phyloP scores from a whole-genome alignment of 176 grass and related monocot genomes.

The Oryza meridionalis region DNA sequence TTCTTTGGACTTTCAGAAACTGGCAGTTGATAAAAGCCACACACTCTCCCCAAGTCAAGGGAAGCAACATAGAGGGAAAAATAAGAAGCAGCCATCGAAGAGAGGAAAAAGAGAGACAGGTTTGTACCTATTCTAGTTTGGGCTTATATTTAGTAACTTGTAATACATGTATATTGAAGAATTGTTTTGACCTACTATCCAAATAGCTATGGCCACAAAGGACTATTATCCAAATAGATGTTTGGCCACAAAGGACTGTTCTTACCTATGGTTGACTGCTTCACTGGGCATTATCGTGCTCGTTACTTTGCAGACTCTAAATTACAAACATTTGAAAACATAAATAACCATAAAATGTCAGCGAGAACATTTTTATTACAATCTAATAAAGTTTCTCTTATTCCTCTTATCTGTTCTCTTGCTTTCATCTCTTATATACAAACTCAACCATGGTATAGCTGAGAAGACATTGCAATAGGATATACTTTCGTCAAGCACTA shows the following conservation, averaged over 20 bases:
- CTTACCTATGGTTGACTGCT: slow-evolving; percentile 6
- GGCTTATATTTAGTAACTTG: slow-evolving; percentile 16
- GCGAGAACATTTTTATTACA: background rate
- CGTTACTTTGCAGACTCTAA: background rate
- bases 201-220: slow-evolving; percentile 30
- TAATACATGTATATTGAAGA: slow-evolving; percentile 21
- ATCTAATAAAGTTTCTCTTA: background rate
- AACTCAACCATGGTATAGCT: background rate
- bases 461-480: no score
- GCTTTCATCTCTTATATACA: background rate
- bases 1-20: slow-evolving; percentile 47
- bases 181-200: background rate
- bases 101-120: slow-evolving; percentile 52
- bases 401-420: background rate
- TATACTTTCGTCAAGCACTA: background rate
- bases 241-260: slow-evolving; percentile 31
- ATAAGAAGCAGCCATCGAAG: slow-evolving; percentile 46
- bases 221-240: slow-evolving; percentile 19
- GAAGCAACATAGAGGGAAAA: slow-evolving; percentile 44
- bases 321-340: slow-evolving; percentile 6
- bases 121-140: slow-evolving; percentile 44
- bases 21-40: slow-evolving; percentile 28
- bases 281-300: background rate
- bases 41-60: slow-evolving; percentile 35
- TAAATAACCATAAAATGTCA: background rate